Percentiles rank a stretch among this genome's conserved stretches.
Evolutionary conservation across 192 early-diverging fungal species (phyloP).

Genomic region (Coemansia umbellata): DNA sequence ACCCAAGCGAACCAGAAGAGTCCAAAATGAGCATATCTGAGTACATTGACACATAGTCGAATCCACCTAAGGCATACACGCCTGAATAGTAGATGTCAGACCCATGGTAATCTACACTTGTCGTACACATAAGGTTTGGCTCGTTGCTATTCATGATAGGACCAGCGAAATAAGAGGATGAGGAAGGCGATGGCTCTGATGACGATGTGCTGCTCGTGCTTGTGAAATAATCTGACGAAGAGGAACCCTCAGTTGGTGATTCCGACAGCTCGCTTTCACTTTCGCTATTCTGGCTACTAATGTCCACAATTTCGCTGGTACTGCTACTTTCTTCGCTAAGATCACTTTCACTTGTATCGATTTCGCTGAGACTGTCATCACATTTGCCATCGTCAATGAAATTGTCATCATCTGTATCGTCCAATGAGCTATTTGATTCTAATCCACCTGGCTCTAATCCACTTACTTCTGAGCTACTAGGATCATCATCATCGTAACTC

Average conservation of each 20-base stretch:
- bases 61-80: not conserved
- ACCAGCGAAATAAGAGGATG: not conserved
- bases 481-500: not conserved
- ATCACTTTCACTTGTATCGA: not conserved
- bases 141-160: slow-evolving; percentile 1
- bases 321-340: too few species aligned
- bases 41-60: slow-evolving; percentile 1
- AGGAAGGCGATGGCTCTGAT: not conserved
- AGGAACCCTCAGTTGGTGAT: too few species aligned
- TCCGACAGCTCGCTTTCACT: too few species aligned
- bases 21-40: not conserved
- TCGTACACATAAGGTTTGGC: not conserved
- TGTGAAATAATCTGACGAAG: too few species aligned
- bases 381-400: not conserved
- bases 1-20: not conserved
- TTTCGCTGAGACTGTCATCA: not conserved
- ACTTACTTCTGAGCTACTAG: not conserved
- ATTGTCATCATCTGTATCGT: not conserved
- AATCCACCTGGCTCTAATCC: not conserved
- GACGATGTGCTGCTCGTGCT: too few species aligned
- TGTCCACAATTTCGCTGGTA: too few species aligned
- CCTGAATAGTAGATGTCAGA: not conserved
- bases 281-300: too few species aligned
- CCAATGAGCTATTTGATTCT: too few species aligned
- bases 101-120: not conserved